phyloP scores from a whole-genome alignment of 176 grass and related monocot genomes.

The Oryza meyeriana region DNA sequence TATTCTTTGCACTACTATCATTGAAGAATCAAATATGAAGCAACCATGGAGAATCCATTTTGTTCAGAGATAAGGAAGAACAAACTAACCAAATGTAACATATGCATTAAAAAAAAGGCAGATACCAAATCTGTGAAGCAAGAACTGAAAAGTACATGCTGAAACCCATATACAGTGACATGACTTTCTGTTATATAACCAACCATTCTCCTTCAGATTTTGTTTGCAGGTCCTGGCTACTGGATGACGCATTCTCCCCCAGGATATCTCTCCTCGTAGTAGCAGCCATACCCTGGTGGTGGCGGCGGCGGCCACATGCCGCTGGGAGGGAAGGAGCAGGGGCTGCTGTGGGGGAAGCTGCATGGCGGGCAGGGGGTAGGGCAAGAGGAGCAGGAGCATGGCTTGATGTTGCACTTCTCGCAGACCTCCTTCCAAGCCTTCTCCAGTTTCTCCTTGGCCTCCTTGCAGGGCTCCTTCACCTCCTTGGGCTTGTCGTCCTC shows the following conservation, averaged over 20 bases:
- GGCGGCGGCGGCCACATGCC: not conserved
- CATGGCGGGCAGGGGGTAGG: not conserved
- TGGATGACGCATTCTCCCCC: constrained; percentile 37
- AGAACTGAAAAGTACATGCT: not conserved
- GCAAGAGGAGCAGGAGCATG: not conserved
- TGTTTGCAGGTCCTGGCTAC: constrained; percentile 18
- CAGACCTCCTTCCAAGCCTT: constrained; percentile 42
- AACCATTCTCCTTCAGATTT: not conserved
- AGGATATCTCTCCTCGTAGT: constrained; percentile 11
- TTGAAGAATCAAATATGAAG: not conserved
- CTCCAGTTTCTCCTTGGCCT: constrained; percentile 23
- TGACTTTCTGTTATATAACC: not conserved
- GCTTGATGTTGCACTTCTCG: constrained; percentile 3
- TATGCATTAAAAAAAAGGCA: not conserved
- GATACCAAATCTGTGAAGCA: not conserved
- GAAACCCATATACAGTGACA: not conserved
- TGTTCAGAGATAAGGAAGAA: not conserved
- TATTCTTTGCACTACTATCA: not conserved
- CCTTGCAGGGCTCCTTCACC: constrained; percentile 39
- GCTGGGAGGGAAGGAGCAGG: not conserved
- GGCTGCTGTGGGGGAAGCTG: too few species aligned
- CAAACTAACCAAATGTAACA: not conserved
- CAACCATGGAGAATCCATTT: not conserved
- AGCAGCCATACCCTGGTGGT: not conserved
- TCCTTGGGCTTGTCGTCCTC: constrained; percentile 48